These are phyloP conservation scores for Pseudodiploospora longispora DNA, from an alignment of 2,329 filamentous ascomycete genomes.

Conservation along the genomic window DNA sequence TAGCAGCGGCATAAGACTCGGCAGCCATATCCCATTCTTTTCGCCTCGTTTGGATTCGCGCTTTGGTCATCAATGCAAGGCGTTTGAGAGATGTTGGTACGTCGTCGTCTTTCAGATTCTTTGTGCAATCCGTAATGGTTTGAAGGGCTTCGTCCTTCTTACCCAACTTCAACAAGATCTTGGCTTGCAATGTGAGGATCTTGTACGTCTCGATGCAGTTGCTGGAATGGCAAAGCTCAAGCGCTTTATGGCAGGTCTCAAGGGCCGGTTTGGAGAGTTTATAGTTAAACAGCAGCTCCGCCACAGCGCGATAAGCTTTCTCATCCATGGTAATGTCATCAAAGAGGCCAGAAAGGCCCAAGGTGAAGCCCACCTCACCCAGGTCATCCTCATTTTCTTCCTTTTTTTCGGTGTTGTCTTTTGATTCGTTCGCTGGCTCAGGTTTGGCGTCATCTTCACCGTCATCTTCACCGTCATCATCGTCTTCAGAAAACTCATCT, in stretches of 20 bases:
- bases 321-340: slow-evolving; percentile 10
- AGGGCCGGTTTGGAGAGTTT: slow-evolving; percentile 11
- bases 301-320: slow-evolving; percentile 13
- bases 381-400: slow-evolving; percentile 1
- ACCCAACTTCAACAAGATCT: slow-evolving; percentile 8
- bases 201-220: slow-evolving; percentile 11
- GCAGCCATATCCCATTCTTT: slow-evolving; percentile 8
- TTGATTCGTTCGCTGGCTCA: background rate
- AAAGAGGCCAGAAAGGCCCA: slow-evolving; percentile 16
- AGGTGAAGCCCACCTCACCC: slow-evolving; percentile 3
- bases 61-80: slow-evolving; percentile 11
- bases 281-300: slow-evolving; percentile 11
- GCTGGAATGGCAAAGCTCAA: slow-evolving; percentile 4
- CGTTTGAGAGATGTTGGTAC: slow-evolving; percentile 11
- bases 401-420: background rate
- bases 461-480: background rate
- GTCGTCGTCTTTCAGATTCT: slow-evolving; percentile 1
- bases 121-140: slow-evolving; percentile 5
- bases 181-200: slow-evolving; percentile 10
- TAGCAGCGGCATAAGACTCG: slow-evolving; percentile 11
- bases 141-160: slow-evolving; percentile 10
- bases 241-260: slow-evolving; percentile 11
- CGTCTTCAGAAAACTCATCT: background rate
- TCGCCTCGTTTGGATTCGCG: slow-evolving; percentile 10
- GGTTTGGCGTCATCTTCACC: background rate